Evolutionary conservation across 2,329 filamentous ascomycete species (phyloP).

Genomic region (Aureobasidium mangrovei): DNA sequence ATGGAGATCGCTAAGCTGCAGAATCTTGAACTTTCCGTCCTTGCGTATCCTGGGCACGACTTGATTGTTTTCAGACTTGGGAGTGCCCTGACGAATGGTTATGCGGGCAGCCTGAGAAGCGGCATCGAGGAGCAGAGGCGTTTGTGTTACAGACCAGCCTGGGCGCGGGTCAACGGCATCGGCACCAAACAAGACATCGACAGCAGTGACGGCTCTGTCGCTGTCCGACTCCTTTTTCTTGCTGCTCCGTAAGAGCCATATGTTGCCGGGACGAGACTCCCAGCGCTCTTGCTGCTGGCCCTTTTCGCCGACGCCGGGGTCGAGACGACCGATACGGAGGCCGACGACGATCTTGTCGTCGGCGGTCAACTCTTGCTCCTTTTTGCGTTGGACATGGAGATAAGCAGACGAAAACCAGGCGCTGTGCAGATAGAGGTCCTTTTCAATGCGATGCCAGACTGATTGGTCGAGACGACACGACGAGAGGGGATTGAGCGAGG

Average conservation of each 20-base stretch:
- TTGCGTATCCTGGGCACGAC: conserved; percentile 64
- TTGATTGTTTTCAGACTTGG: conserved; percentile 51
- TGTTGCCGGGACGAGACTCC: conserved; percentile 66
- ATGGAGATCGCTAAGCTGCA: conserved; percentile 93
- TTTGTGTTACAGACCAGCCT: conserved; percentile 73
- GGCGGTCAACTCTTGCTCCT: conserved; percentile 68
- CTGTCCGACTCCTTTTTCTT: conserved; percentile 68
- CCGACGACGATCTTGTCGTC: conserved; percentile 75
- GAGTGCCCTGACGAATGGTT: conserved; percentile 65
- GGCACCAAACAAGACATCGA: conserved; percentile 82
- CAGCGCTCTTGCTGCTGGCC: conserved; percentile 55
- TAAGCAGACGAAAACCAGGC: conserved; percentile 70
- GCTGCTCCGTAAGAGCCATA: conserved; percentile 73
- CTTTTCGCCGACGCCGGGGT: conserved; percentile 53
- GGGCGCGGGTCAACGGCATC: conserved; percentile 84
- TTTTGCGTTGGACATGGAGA: conserved; percentile 72
- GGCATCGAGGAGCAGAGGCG: conserved; percentile 61
- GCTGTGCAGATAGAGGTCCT: conserved; percentile 73
- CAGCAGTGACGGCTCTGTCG: conserved; percentile 62
- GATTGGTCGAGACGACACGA: conserved; percentile 64
- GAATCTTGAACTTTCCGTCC: conserved; percentile 92
- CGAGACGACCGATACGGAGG: conserved; percentile 61
- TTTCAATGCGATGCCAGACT: conserved; percentile 77
- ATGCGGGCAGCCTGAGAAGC: conserved; percentile 61
- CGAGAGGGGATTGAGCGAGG: conserved; percentile 56